A percentile compares a stretch with the other conserved stretches of the same genome.
These are phyloP conservation scores for Pterothamnion heteromorphum DNA, from an alignment of 31 red algal genomes.

Conservation along the genomic window DNA sequence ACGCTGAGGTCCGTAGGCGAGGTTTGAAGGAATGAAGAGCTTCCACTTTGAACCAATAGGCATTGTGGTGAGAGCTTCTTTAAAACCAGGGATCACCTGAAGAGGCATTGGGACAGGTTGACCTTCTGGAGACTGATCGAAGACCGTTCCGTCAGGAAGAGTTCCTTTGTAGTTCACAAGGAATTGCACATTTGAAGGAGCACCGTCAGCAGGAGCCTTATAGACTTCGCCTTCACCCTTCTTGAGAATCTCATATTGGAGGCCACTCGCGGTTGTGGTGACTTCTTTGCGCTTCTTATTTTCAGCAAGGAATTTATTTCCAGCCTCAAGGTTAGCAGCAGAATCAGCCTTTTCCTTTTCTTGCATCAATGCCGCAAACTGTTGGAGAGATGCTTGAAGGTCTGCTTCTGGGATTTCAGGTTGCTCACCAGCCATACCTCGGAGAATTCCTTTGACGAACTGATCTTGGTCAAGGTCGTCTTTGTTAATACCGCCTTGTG, in stretches of 20 bases:
- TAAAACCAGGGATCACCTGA: not conserved
- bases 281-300: not conserved
- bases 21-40: not conserved
- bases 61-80: not conserved
- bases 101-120: not conserved
- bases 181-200: not conserved
- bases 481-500: too few species aligned
- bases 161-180: not conserved
- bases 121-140: not conserved
- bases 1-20: not conserved
- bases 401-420: too few species aligned
- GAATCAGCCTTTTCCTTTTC: not conserved
- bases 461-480: too few species aligned
- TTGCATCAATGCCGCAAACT: too few species aligned
- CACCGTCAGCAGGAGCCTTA: not conserved
- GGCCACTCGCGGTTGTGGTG: not conserved
- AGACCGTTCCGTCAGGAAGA: not conserved
- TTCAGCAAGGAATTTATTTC: not conserved
- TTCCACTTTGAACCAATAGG: not conserved
- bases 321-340: not conserved
- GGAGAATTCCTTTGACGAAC: too few species aligned
- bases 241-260: not conserved
- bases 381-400: too few species aligned
- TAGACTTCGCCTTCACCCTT: not conserved
- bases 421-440: too few species aligned